These are phyloP conservation scores for Starmera dryadoides DNA, from an alignment of 805 yeast species.

Conservation along the genomic window DNA sequence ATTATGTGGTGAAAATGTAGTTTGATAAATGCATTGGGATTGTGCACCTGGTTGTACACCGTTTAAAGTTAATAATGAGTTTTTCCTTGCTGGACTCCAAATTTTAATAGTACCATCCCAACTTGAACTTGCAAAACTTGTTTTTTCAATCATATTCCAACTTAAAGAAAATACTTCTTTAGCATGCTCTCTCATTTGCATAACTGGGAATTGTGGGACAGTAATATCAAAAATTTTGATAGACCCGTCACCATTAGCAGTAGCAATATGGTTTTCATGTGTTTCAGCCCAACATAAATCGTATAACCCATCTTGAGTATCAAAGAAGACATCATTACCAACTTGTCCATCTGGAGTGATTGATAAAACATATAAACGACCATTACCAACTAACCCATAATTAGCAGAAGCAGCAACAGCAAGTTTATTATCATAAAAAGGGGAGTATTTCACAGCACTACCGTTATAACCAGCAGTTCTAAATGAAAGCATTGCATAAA, in stretches of 20 bases:
- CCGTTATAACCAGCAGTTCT: slow-evolving; percentile 81
- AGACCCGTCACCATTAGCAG: slow-evolving; percentile 88
- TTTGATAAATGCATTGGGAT: slow-evolving; percentile 61
- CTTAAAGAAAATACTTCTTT: slow-evolving; percentile 67
- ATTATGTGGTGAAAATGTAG: slow-evolving; percentile 79
- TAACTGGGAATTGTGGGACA: slow-evolving; percentile 61
- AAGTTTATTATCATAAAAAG: slow-evolving; percentile 80
- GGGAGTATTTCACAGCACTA: slow-evolving; percentile 82
- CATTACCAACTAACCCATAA: slow-evolving; percentile 93
- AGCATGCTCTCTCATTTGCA: slow-evolving; percentile 69
- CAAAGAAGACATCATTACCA: slow-evolving; percentile 49
- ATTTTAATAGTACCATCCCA: slow-evolving; percentile 90
- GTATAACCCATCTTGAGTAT: slow-evolving; percentile 90
- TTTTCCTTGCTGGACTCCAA: slow-evolving; percentile 60
- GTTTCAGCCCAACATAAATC: slow-evolving; percentile 86
- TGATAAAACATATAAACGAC: slow-evolving; percentile 64
- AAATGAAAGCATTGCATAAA: slow-evolving; percentile 61
- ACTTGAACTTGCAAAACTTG: slow-evolving; percentile 65
- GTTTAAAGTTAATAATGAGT: slow-evolving; percentile 50
- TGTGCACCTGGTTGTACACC: slow-evolving; percentile 22
- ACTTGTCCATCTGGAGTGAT: slow-evolving; percentile 64
- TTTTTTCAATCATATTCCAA: slow-evolving; percentile 68
- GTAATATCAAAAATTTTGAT: slow-evolving; percentile 74
- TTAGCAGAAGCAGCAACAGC: slow-evolving; percentile 91
- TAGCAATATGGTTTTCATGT: slow-evolving; percentile 79